Percentiles rank a stretch among this genome's conserved stretches.
Evolutionary conservation across 1,284 basidiomycete genomes (phyloP).

Genomic region (Heterobasidion occidentale): DNA sequence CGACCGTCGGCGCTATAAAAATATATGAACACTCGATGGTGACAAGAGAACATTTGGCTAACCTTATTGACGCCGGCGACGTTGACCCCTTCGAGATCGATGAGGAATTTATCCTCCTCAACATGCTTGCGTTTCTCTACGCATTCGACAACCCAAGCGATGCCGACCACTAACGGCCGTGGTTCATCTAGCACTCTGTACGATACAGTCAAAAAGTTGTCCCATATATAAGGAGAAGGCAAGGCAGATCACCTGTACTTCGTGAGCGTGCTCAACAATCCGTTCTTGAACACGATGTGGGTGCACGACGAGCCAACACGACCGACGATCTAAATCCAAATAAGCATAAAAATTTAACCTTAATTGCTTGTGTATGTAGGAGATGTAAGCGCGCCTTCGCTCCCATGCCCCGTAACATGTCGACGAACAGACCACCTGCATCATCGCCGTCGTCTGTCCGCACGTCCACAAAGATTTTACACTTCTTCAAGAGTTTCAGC

Average conservation of each 20-base stretch:
- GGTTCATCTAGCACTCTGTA: slow-evolving; percentile 53
- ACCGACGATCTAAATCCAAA: slow-evolving; percentile 39
- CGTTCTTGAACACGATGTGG: slow-evolving; percentile 89
- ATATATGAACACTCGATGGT: background rate
- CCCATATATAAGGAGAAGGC: background rate
- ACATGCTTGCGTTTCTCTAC: slow-evolving; percentile 62
- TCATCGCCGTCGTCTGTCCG: slow-evolving; percentile 82
- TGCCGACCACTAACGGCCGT: slow-evolving; percentile 75
- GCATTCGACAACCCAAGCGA: slow-evolving; percentile 89
- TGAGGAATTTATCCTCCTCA: slow-evolving; percentile 59
- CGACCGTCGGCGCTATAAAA: slow-evolving; percentile 44
- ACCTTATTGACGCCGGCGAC: slow-evolving; percentile 66
- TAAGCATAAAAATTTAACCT: slow-evolving; percentile 3
- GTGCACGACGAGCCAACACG: slow-evolving; percentile 75
- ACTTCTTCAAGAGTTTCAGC: slow-evolving; percentile 56
- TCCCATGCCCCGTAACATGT: slow-evolving; percentile 77
- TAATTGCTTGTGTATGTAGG: background rate
- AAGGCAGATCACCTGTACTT: slow-evolving; percentile 50
- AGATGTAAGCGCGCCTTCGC: slow-evolving; percentile 56
- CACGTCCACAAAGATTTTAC: slow-evolving; percentile 86
- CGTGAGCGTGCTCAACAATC: slow-evolving; percentile 67
- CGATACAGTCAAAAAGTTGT: background rate
- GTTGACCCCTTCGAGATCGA: slow-evolving; percentile 64
- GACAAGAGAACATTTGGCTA: slow-evolving; percentile 8
- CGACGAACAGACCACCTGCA: slow-evolving; percentile 74